Conservation (phyloP, 805 yeast species). For the Candida pini region DNA sequence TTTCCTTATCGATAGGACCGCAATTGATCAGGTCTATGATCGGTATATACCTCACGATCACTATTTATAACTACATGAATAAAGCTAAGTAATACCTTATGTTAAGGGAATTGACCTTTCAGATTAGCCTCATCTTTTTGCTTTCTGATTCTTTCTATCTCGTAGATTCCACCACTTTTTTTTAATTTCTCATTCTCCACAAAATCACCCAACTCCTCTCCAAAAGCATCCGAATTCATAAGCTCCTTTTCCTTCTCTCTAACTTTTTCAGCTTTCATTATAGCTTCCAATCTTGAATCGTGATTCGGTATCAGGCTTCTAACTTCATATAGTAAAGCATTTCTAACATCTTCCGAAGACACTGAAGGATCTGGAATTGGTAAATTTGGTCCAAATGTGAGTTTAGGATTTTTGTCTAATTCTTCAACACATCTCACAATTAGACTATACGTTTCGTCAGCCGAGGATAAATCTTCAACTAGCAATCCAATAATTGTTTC, state of each 20-base stretch:
- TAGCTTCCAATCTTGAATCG: slow-evolving; percentile 79
- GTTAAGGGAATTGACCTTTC: slow-evolving; percentile 44
- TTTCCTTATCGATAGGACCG: too few relatives aligned
- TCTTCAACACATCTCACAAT: slow-evolving; percentile 80
- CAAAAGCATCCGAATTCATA: slow-evolving; percentile 57
- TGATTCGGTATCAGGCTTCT: slow-evolving; percentile 77
- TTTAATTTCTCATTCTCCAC: slow-evolving; percentile 74
- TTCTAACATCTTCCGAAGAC: slow-evolving; percentile 53
- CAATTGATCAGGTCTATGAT: too few relatives aligned
- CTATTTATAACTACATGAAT: too few relatives aligned
- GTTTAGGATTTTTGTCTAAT: slow-evolving; percentile 56
- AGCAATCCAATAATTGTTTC: slow-evolving; percentile 79
- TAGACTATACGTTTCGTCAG: slow-evolving; percentile 73
- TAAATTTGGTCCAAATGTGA: slow-evolving; percentile 31
- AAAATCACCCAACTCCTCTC: slow-evolving; percentile 79
- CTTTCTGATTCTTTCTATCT: slow-evolving; percentile 64
- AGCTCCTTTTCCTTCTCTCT: slow-evolving; percentile 66
- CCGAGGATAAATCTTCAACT: slow-evolving; percentile 73
- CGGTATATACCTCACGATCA: too few relatives aligned
- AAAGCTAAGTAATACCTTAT: slow-evolving; percentile 14
- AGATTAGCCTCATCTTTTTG: slow-evolving; percentile 68
- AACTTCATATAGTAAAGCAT: slow-evolving; percentile 78
- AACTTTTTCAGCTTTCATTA: slow-evolving; percentile 77
- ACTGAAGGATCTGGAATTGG: slow-evolving; percentile 51
- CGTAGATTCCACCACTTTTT: slow-evolving; percentile 86